Conservation (phyloP, 495 filamentous ascomycete species). For the Xylaria castorea region DNA sequence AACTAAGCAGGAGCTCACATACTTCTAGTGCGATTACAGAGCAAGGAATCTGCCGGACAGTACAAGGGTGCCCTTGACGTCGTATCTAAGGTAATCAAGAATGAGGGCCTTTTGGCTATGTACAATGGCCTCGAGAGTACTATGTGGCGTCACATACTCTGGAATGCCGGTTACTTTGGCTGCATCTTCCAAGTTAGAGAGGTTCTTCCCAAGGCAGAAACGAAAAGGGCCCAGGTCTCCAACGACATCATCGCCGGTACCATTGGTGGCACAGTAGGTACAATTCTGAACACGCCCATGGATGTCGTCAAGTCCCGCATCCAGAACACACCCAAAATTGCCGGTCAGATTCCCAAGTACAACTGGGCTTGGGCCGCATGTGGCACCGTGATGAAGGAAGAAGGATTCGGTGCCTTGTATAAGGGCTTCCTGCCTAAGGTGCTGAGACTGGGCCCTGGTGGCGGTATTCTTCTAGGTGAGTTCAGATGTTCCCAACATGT, state of each 20-base stretch:
- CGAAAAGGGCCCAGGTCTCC: slow-evolving; percentile 78
- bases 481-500: background rate
- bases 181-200: slow-evolving; percentile 95
- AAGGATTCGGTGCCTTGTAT: slow-evolving; percentile 90
- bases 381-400: slow-evolving; percentile 86
- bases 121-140: slow-evolving; percentile 98
- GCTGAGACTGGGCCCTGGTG: slow-evolving; percentile 83
- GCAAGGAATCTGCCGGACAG: slow-evolving; percentile 90
- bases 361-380: slow-evolving; percentile 95
- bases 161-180: slow-evolving; percentile 98
- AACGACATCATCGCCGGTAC: slow-evolving; percentile 90
- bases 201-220: slow-evolving; percentile 76
- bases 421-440: slow-evolving; percentile 99
- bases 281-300: slow-evolving; percentile 93
- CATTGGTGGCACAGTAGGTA: slow-evolving; percentile 89
- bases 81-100: slow-evolving; percentile 76
- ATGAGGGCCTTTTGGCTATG: slow-evolving; percentile 85
- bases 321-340: slow-evolving; percentile 85
- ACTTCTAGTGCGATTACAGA: slow-evolving; percentile 80
- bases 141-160: slow-evolving; percentile 94
- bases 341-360: slow-evolving; percentile 86
- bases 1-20: background rate
- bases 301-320: slow-evolving; percentile 98
- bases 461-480: slow-evolving; percentile 49
- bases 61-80: slow-evolving; percentile 95